These are phyloP conservation scores for Fraxinus velutina DNA, from an alignment of 305 asterid species.

Conservation along the genomic window DNA sequence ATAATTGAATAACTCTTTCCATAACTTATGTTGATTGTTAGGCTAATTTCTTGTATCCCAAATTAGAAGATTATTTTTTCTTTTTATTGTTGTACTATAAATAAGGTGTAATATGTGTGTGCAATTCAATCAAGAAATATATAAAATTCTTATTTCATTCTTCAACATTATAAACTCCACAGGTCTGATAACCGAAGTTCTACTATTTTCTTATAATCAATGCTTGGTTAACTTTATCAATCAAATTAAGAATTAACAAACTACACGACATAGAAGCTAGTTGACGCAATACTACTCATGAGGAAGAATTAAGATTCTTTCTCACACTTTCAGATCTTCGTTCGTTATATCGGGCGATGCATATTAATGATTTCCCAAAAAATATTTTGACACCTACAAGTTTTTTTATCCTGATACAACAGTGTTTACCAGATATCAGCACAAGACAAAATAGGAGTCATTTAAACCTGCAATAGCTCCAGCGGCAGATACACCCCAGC, in stretches of 20 bases:
- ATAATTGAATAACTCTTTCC: neutral
- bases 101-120: neutral
- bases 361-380: neutral
- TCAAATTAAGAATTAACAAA: neutral
- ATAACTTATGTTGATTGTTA: neutral
- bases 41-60: neutral
- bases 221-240: neutral
- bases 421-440: neutral
- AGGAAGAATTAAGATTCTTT: neutral
- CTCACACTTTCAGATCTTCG: neutral
- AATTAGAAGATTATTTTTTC: too few species aligned
- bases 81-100: neutral
- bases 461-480: conserved; percentile 7
- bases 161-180: neutral
- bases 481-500: neutral
- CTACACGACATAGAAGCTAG: neutral
- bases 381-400: neutral
- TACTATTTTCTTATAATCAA: neutral
- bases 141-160: neutral
- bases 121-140: neutral
- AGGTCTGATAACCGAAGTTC: neutral
- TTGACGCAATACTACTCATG: neutral
- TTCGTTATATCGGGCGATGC: neutral
- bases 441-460: conserved; percentile 7
- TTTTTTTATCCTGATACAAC: conserved; percentile 7